Conservation (phyloP, 2,329 filamentous ascomycete species). For the Colletotrichum horii region DNA sequence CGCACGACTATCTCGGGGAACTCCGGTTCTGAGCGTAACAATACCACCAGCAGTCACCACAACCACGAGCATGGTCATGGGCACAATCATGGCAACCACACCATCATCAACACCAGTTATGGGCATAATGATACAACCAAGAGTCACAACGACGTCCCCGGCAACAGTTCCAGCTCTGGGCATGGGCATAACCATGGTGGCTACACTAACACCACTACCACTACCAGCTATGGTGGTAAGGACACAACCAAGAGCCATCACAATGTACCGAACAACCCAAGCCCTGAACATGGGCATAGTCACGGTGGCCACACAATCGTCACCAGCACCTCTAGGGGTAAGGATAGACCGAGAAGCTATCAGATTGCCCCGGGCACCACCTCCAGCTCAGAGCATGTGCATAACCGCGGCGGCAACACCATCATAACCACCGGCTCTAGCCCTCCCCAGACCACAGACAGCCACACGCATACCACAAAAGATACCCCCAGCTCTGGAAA, state of each 20-base stretch:
- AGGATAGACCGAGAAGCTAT: not conserved
- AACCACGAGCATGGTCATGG: not conserved
- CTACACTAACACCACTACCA: not conserved
- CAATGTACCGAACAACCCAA: not conserved
- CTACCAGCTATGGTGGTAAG: not conserved
- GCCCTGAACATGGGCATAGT: not conserved
- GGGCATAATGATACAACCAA: not conserved
- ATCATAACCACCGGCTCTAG: not conserved
- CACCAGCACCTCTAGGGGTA: not conserved
- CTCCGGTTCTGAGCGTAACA: not conserved
- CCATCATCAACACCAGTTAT: not conserved
- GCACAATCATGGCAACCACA: not conserved
- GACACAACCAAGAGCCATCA: not conserved
- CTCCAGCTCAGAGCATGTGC: not conserved
- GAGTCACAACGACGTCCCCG: fast-evolving
- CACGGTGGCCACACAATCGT: not conserved
- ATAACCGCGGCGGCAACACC: not conserved
- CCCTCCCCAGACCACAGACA: not conserved
- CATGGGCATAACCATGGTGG: not conserved
- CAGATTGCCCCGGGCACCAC: not conserved
- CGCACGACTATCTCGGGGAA: fast-evolving
- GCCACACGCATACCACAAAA: not conserved
- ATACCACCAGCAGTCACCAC: fast-evolving
- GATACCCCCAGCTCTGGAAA: not conserved
- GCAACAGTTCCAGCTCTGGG: not conserved